Percentiles rank a stretch among this genome's conserved stretches.
These are phyloP conservation scores for Pseudopithomyces chartarum DNA, from an alignment of 2,329 filamentous ascomycete species.

Conservation along the genomic window DNA sequence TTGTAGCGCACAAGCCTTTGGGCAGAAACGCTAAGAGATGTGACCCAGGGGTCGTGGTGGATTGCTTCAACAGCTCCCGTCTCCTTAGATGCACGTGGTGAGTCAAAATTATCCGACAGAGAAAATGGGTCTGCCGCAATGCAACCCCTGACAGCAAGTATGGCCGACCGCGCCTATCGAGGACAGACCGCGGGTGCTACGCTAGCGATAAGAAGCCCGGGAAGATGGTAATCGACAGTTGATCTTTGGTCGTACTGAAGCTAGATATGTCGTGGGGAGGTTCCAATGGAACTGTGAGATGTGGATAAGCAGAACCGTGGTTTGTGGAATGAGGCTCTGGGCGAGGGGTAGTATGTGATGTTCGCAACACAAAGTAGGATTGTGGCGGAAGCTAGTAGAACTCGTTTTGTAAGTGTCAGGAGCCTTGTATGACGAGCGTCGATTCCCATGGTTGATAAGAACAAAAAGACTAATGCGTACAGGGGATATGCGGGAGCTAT, in stretches of 20 bases:
- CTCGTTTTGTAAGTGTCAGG: not conserved
- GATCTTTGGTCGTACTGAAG: not conserved
- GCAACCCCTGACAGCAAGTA: not conserved
- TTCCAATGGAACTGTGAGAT: not conserved
- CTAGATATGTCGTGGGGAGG: not conserved
- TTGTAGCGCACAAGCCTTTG: constrained; percentile 3
- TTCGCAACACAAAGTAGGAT: not conserved
- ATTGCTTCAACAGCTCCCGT: not conserved
- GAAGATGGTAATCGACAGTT: not conserved
- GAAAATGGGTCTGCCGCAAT: not conserved
- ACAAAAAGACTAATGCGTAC: constrained; percentile 3
- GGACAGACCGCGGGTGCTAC: not conserved
- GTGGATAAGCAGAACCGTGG: constrained; percentile 4
- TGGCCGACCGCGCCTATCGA: not conserved
- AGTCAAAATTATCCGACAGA: constrained; percentile 1
- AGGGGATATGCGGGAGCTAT: constrained; percentile 5
- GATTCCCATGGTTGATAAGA: constrained; percentile 1
- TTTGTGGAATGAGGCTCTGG: not conserved
- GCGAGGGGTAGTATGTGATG: not conserved
- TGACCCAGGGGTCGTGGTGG: not conserved
- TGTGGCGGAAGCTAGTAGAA: constrained; percentile 3
- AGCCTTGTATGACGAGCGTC: not conserved
- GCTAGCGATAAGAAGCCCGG: not conserved
- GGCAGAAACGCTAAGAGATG: constrained; percentile 2
- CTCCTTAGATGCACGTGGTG: constrained; percentile 3